These are phyloP conservation scores for Cladophialophora exuberans DNA, from an alignment of 2,329 filamentous ascomycete genomes.

Conservation along the genomic window DNA sequence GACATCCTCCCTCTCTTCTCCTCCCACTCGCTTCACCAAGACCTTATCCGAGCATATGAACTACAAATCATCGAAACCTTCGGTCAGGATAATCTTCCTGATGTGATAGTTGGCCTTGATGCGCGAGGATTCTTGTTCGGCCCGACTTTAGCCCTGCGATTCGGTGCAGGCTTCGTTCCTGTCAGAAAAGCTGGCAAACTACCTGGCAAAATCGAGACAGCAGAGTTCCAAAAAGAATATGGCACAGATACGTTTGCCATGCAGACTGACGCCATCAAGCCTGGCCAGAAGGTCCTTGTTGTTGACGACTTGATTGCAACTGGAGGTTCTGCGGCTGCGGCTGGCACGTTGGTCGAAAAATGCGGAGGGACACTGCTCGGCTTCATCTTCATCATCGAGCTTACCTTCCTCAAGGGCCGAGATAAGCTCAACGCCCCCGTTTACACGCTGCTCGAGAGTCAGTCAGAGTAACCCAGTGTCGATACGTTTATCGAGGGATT, in stretches of 20 bases:
- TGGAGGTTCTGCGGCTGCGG: constrained; percentile 87
- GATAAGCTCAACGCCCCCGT: constrained; percentile 85
- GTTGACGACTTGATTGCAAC: constrained; percentile 99
- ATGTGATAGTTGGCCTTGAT: constrained; percentile 91
- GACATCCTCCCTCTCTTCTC: constrained; percentile 97
- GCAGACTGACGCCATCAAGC: constrained; percentile 81
- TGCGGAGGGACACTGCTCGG: constrained; percentile 84
- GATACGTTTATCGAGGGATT: not conserved
- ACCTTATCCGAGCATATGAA: constrained; percentile 82
- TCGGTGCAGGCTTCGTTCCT: constrained; percentile 86
- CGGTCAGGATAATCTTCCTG: constrained; percentile 64
- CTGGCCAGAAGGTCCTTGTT: constrained; percentile 85
- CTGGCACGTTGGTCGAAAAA: constrained; percentile 81
- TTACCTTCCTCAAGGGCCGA: constrained; percentile 88
- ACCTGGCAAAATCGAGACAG: constrained; percentile 83
- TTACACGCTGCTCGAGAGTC: constrained; percentile 76
- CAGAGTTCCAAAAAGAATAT: constrained; percentile 92
- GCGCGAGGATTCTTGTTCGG: constrained; percentile 96
- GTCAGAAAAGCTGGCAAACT: constrained; percentile 96
- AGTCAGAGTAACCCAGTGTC: constrained; percentile 37
- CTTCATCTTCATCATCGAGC: constrained; percentile 94
- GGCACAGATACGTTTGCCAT: constrained; percentile 95
- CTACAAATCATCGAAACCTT: constrained; percentile 73
- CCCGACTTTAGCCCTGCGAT: constrained; percentile 78
- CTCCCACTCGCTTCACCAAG: constrained; percentile 71